Evolutionary conservation across 2,329 filamentous ascomycete genomes (phyloP).

Genomic region (Pseudofabraea citricarpa): DNA sequence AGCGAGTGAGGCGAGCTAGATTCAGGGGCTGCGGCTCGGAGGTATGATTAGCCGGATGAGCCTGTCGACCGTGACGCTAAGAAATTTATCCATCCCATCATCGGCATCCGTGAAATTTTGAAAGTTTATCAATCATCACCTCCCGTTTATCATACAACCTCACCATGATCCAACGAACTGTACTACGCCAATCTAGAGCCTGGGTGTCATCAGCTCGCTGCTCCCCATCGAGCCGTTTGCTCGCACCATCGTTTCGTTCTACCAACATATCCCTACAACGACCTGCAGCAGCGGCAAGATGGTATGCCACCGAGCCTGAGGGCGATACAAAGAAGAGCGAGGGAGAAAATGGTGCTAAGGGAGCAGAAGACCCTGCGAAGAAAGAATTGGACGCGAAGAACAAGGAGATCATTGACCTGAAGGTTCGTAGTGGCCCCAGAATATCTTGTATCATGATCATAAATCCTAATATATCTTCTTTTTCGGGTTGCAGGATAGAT

Average conservation of each 20-base stretch:
- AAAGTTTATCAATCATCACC: neutral
- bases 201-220: neutral
- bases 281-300: slow-evolving; percentile 19
- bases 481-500: slow-evolving; percentile 67
- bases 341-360: slow-evolving; percentile 30
- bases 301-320: slow-evolving; percentile 37
- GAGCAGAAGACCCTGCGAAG: slow-evolving; percentile 46
- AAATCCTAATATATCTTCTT: slow-evolving; percentile 3
- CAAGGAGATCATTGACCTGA: slow-evolving; percentile 73
- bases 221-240: neutral
- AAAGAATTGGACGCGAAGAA: slow-evolving; percentile 69
- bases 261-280: slow-evolving; percentile 9
- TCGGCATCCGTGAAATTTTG: neutral
- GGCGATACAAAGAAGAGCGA: slow-evolving; percentile 29
- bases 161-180: neutral
- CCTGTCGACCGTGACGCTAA: too few relatives aligned
- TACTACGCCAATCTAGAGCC: neutral
- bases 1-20: too few relatives aligned
- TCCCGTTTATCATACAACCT: neutral
- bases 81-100: neutral
- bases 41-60: too few relatives aligned
- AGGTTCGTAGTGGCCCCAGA: slow-evolving; percentile 51
- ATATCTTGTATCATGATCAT: neutral
- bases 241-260: neutral
- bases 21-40: too few relatives aligned